These are phyloP conservation scores for Actinomortierella wolfii DNA, from an alignment of 371 early-diverging fungal species.

Conservation along the genomic window DNA sequence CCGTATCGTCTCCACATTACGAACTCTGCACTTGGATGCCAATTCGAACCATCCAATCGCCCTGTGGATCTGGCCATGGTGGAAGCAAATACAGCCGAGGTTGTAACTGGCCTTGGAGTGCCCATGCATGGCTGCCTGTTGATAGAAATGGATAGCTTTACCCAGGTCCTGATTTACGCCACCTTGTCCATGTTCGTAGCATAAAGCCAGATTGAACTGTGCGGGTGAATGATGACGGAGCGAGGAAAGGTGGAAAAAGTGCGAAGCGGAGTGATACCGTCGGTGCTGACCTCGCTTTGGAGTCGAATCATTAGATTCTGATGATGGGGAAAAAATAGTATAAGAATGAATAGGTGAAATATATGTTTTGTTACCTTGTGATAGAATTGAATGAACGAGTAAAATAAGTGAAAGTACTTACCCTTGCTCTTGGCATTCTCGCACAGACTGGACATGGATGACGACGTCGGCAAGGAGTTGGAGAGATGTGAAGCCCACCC, in stretches of 20 bases:
- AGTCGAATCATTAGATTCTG: background rate
- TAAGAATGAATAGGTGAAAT: too few species aligned
- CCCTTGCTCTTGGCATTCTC: too few species aligned
- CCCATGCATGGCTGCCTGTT: slow-evolving; percentile 37
- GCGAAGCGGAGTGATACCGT: slow-evolving; percentile 38
- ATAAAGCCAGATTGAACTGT: slow-evolving; percentile 35
- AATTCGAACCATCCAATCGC: slow-evolving; percentile 39
- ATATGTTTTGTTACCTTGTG: too few species aligned
- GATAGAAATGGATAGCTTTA: slow-evolving; percentile 31
- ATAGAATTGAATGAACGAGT: too few species aligned
- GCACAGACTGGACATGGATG: too few species aligned
- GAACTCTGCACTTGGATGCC: slow-evolving; percentile 26
- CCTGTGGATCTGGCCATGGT: slow-evolving; percentile 23
- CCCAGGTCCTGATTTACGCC: slow-evolving; percentile 26
- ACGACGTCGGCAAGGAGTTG: too few species aligned
- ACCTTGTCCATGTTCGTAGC: slow-evolving; percentile 41
- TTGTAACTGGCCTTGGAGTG: slow-evolving; percentile 42
- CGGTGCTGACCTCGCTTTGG: slow-evolving; percentile 17
- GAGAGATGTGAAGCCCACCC: too few species aligned
- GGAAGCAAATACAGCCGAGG: slow-evolving; percentile 34
- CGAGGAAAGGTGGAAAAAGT: slow-evolving; percentile 40
- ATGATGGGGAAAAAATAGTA: background rate
- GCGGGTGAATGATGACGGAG: slow-evolving; percentile 39
- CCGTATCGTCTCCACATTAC: slow-evolving; percentile 7
- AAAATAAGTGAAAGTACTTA: too few species aligned